Base-by-base conservation (phyloP, 169 alveolate species). In the Eimeria praecox region DNA sequence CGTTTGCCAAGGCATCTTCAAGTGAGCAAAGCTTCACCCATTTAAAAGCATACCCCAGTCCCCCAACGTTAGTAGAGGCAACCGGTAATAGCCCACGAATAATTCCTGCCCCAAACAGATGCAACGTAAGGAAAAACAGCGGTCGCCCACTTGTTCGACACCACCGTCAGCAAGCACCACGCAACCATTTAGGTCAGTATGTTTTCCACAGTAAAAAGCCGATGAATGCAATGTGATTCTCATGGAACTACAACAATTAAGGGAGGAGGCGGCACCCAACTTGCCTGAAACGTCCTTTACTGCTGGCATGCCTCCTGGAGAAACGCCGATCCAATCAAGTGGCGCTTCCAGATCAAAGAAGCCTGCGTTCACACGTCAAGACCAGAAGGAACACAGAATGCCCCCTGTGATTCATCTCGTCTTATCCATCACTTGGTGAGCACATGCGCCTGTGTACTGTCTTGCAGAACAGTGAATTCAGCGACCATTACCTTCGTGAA, bases 281-380 rank as follows among this genome's bases (percentile, higher is more conserved):
- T 35, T 35, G 82, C 95, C 95, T 38, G 90, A 77, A 38, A 75
- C 78, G 64, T 91, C 95, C 75, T 91, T 91, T 35, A 91, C 69
- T 44, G 95, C 87, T n/a, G 95, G 95, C 95, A 91, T 91, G 14
- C 95, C 95, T 27, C 90, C 95, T 22, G 80, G 66, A 40, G 95
- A 91, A 44, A 91, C 54, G 27, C 87, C 56, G n/a, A 91, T 82
- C 95, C 95, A 91, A 59, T 91, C 95, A 62, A 91, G 83, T 14
- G 95, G 95, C 20, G 87, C 9, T 33, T 77, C 90, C 52, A 91
- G 78, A 52, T 73, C 95, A 35, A 91, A 82, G 56, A 82, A 82
- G 52, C 95, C 95, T 91, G 66, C 30, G 33, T 14, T 40, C 12
- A 59, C 12, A 54, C 44, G 77, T 12, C 20, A 38, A 77, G 44